These are phyloP conservation scores for Exophiala sp. DNA, from an alignment of 2,329 filamentous ascomycete genomes.

Conservation along the genomic window DNA sequence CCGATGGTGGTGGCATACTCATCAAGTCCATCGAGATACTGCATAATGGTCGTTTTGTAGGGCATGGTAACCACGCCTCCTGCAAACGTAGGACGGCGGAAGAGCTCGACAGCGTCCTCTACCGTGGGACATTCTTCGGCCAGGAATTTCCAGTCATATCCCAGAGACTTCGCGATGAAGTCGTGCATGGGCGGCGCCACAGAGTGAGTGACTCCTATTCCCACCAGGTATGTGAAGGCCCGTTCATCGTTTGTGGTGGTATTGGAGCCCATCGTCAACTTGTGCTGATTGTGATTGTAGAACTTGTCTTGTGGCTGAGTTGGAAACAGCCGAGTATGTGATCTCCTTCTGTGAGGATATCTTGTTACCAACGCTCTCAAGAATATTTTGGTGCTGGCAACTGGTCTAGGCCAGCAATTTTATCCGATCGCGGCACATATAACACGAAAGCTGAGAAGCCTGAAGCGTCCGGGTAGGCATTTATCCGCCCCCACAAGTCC, in stretches of 20 bases:
- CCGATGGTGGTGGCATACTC: constrained; percentile 35
- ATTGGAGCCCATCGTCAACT: not conserved
- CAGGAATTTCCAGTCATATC: constrained; percentile 35
- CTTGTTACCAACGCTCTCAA: not conserved
- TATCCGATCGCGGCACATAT: not conserved
- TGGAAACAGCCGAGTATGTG: not conserved
- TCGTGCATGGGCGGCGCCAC: constrained; percentile 41
- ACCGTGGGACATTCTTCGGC: constrained; percentile 33
- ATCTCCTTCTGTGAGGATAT: not conserved
- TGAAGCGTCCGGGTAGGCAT: not conserved
- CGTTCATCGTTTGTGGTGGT: not conserved
- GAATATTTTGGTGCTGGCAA: not conserved
- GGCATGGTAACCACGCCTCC: constrained; percentile 41
- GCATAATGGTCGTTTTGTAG: constrained; percentile 34
- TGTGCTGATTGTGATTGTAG: not conserved
- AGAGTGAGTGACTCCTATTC: constrained; percentile 39
- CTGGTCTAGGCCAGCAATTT: not conserved
- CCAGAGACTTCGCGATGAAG: constrained; percentile 35
- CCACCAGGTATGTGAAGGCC: constrained; percentile 35
- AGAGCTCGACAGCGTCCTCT: constrained; percentile 32
- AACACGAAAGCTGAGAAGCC: too few species aligned
- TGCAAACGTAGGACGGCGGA: constrained; percentile 31
- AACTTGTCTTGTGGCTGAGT: not conserved
- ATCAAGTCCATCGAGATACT: constrained; percentile 37
- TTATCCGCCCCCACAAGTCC: too few species aligned